Evolutionary conservation across 2,329 filamentous ascomycete species (phyloP), one percentile per base, ranked within the genome.

Genomic region (Colletotrichum sp.): DNA sequence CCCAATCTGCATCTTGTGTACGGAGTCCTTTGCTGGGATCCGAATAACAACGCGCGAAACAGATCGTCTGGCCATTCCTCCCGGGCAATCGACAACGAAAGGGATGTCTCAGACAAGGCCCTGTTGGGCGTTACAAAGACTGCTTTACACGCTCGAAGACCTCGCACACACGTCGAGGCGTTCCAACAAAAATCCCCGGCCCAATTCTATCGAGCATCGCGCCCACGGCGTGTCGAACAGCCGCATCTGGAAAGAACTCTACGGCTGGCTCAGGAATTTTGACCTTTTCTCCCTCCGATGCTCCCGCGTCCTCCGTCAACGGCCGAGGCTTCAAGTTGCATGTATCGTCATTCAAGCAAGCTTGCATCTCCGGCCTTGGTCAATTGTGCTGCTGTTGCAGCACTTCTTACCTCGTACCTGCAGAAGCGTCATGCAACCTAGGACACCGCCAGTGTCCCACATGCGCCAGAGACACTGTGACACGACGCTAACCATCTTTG

Each of bases 401-500:
- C 60, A 55, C 73, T n/a, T 74, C 34, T 76, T 78, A 65, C 77
- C 74, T 77, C 75, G 75, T 77, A 79, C 79, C 79, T 80, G 79
- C 79, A 79, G 79, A 79, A 78, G 76, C 78, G 77, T 67, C 70
- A 72, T 79, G 77, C 71, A 75, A 67, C 57, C 73, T 28, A 48
- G 66, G 52, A 68, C 64, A 72, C 39, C 39, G 52, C 57, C 74
- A 71, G 60, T 65, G 76, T 72, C 43, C 71, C 48, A 76, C 61
- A 66, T 75, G 73, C 76, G 52, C 68, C 68, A 43, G 39, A 76
- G 52, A 63, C 74, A 76, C 66, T 65, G 66, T 71, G 55, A 66
- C 55, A 52, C 39, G 30, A 39, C 74, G 74, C 74, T 74, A 74
- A 65, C 69, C 71, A 39, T 24, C 57, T 72, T 68, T 55, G 69